Evolutionary conservation across 176 grass and related monocot species (phyloP).

Genomic region (Rhynchospora pubera): DNA sequence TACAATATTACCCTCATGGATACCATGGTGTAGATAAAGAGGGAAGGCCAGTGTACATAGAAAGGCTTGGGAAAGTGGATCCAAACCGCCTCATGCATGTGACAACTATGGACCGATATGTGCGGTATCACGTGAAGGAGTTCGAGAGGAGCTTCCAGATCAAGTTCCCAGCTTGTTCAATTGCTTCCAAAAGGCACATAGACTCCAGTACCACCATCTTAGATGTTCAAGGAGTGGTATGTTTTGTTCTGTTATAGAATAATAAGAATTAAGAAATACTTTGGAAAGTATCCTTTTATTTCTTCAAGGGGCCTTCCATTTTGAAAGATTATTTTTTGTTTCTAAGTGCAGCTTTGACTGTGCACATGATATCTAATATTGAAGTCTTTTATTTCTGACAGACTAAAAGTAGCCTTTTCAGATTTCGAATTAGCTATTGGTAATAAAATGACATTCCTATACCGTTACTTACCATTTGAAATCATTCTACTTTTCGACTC

Average conservation of each 20-base stretch:
- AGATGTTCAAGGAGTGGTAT: conserved; percentile 95
- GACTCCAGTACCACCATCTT: conserved; percentile 90
- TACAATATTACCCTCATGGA: conserved; percentile 94
- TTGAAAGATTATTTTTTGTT: neutral
- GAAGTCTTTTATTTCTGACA: neutral
- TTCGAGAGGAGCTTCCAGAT: conserved; percentile 89
- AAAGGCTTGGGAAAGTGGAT: conserved; percentile 93
- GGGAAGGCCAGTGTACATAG: conserved; percentile 90
- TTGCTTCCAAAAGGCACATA: conserved; percentile 90
- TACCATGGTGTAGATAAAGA: conserved; percentile 96
- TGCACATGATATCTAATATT: neutral
- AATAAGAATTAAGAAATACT: neutral
- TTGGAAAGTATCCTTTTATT: neutral
- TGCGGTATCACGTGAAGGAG: conserved; percentile 84
- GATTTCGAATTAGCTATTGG: neutral
- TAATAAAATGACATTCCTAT: neutral
- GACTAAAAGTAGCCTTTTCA: neutral
- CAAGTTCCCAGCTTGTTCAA: conserved; percentile 88
- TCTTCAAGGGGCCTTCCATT: neutral
- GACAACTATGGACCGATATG: conserved; percentile 90
- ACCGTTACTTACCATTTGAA: neutral
- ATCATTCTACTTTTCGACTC: neutral
- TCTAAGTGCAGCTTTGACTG: neutral
- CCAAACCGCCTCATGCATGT: conserved; percentile 87
- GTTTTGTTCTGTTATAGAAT: neutral